Percentiles rank a stretch among this genome's conserved stretches.
Evolutionary conservation across 495 filamentous ascomycete species (phyloP).

Genomic region (Melanomma pulvis-pyrius): DNA sequence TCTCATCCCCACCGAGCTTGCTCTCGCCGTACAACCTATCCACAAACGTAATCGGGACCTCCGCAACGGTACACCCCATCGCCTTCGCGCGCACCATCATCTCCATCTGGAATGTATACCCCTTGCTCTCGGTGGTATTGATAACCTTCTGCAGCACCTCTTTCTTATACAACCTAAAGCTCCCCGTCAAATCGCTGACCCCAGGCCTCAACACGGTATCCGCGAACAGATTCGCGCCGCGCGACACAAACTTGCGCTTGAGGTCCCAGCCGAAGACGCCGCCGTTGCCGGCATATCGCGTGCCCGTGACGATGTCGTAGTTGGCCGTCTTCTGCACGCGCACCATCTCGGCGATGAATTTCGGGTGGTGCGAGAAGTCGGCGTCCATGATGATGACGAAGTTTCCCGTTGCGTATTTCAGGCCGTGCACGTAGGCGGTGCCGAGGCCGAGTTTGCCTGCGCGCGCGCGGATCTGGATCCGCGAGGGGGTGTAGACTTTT

Average conservation of each 20-base stretch:
- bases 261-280: conserved; percentile 98
- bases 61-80: conserved; percentile 85
- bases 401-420: conserved; percentile 84
- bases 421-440: conserved; percentile 94
- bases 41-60: conserved; percentile 95
- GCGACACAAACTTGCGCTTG: conserved; percentile 88
- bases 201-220: conserved; percentile 92
- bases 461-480: conserved; percentile 82
- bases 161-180: conserved; percentile 93
- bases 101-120: conserved; percentile 99
- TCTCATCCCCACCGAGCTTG: conserved; percentile 92
- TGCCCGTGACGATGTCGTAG: conserved; percentile 96
- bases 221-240: conserved; percentile 92
- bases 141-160: conserved; percentile 87
- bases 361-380: conserved; percentile 97
- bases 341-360: conserved; percentile 92
- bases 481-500: conserved; percentile 71
- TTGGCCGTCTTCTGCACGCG: conserved; percentile 65
- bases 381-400: conserved; percentile 99
- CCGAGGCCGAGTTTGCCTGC: conserved; percentile 94
- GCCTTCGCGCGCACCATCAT: conserved; percentile 92
- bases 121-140: conserved; percentile 84
- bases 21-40: conserved; percentile 94
- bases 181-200: conserved; percentile 95
- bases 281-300: conserved; percentile 85